Evolutionary conservation across 2,329 filamentous ascomycete genomes (phyloP).

Genomic region (Aureobasidium subglaciale): DNA sequence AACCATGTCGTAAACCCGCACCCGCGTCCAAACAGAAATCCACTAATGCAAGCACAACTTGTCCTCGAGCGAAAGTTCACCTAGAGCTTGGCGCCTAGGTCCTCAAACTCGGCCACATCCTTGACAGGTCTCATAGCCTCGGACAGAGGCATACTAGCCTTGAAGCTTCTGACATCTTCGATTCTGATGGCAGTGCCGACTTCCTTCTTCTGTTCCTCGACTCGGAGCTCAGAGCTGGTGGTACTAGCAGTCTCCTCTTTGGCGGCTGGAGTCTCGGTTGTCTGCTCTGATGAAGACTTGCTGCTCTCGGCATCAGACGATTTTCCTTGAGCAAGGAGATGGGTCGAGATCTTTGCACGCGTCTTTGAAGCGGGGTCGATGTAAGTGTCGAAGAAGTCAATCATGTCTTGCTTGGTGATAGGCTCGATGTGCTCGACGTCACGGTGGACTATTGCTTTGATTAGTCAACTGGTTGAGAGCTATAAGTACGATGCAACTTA

Average conservation of each 20-base stretch:
- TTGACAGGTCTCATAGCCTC: constrained; percentile 64
- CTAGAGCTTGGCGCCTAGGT: constrained; percentile 68
- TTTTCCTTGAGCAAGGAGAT: constrained; percentile 64
- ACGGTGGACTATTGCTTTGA: constrained; percentile 50
- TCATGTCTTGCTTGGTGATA: constrained; percentile 71
- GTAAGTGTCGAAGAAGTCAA: constrained; percentile 69
- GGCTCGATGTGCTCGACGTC: constrained; percentile 69
- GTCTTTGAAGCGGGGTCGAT: constrained; percentile 66
- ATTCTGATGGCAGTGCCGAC: constrained; percentile 47
- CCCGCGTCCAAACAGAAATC: neutral
- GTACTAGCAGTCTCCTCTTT: constrained; percentile 21
- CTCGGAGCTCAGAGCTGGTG: constrained; percentile 17
- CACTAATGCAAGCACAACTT: neutral
- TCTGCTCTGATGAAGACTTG: constrained; percentile 26
- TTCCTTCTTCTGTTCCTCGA: constrained; percentile 30
- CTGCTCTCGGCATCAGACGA: constrained; percentile 24
- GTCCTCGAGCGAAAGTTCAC: neutral
- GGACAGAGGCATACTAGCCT: constrained; percentile 65
- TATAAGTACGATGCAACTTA: constrained; percentile 37
- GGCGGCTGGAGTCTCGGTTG: constrained; percentile 25
- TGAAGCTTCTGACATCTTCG: constrained; percentile 72
- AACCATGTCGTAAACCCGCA: constrained; percentile 8
- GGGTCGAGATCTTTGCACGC: constrained; percentile 77
- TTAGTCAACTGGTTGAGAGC: neutral
- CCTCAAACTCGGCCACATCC: constrained; percentile 78